Evolutionary conservation across 2,329 filamentous ascomycete species (phyloP).

Genomic region (Fusarium udum): DNA sequence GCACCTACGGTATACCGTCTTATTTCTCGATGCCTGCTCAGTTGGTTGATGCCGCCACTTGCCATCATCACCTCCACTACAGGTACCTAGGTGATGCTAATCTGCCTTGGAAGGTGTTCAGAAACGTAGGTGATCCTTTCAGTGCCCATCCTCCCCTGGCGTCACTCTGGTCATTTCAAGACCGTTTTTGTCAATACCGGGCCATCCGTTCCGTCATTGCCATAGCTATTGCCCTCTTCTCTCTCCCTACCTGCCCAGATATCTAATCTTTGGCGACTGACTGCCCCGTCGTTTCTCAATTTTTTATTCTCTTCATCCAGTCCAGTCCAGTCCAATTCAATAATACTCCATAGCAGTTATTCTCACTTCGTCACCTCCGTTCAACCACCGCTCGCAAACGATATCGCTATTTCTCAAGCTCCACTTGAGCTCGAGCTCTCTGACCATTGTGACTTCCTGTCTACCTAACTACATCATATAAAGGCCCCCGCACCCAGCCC

Average conservation of each 20-base stretch:
- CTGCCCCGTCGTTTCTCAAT: neutral
- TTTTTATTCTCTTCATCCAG: neutral
- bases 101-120: constrained; percentile 29
- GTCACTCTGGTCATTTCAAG: constrained; percentile 19
- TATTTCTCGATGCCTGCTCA: constrained; percentile 3
- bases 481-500: constrained; percentile 17
- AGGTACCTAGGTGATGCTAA: neutral
- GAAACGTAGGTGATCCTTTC: constrained; percentile 17
- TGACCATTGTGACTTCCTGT: neutral
- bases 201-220: constrained; percentile 30
- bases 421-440: constrained; percentile 1
- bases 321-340: neutral
- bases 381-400: constrained; percentile 3
- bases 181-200: constrained; percentile 10
- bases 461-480: constrained; percentile 10
- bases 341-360: neutral
- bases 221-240: neutral
- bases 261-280: neutral
- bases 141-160: constrained; percentile 28
- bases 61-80: neutral
- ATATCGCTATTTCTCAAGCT: constrained; percentile 15
- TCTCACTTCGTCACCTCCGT: neutral
- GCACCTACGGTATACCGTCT: neutral
- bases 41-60: constrained; percentile 3
- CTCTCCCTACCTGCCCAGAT: neutral